A percentile compares a stretch with the other conserved stretches of the same genome.
These are phyloP conservation scores for Thelonectria rubi DNA, from an alignment of 2,329 filamentous ascomycete species.

Conservation along the genomic window DNA sequence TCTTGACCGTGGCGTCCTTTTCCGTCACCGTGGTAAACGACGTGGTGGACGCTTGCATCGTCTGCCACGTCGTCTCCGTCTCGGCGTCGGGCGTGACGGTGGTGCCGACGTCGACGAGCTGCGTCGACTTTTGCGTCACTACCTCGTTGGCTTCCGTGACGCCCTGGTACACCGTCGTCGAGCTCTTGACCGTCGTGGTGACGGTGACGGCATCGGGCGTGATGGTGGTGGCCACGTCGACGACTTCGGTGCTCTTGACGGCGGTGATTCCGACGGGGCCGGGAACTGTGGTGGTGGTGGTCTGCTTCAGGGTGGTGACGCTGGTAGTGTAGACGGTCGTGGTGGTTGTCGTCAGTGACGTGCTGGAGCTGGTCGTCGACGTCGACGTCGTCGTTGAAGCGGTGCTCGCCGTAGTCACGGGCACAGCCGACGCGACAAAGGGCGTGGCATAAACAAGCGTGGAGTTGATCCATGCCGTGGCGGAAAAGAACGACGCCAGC, in stretches of 20 bases:
- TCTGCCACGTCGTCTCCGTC: conserved; percentile 34
- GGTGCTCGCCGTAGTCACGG: background rate
- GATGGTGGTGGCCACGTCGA: conserved; percentile 34
- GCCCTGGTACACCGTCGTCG: conserved; percentile 23
- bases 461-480: conserved; percentile 36
- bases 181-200: conserved; percentile 31
- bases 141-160: conserved; percentile 32
- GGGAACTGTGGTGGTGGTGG: conserved; percentile 26
- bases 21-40: conserved; percentile 22
- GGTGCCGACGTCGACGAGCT: conserved; percentile 43
- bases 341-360: conserved; percentile 19
- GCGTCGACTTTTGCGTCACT: conserved; percentile 41
- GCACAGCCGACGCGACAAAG: conserved; percentile 25
- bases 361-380: background rate
- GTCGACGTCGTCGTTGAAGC: background rate
- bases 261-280: conserved; percentile 26
- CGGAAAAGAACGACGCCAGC: conserved; percentile 32
- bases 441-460: conserved; percentile 34
- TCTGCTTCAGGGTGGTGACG: conserved; percentile 29
- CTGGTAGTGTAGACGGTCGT: conserved; percentile 35
- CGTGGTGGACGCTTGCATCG: conserved; percentile 23
- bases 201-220: conserved; percentile 32
- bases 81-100: conserved; percentile 45
- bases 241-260: conserved; percentile 27
- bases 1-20: conserved; percentile 20